Evolutionary conservation across 306 rosid genomes (phyloP), one percentile per base, ranked within the genome.

Genomic region (Prunus davidiana): DNA sequence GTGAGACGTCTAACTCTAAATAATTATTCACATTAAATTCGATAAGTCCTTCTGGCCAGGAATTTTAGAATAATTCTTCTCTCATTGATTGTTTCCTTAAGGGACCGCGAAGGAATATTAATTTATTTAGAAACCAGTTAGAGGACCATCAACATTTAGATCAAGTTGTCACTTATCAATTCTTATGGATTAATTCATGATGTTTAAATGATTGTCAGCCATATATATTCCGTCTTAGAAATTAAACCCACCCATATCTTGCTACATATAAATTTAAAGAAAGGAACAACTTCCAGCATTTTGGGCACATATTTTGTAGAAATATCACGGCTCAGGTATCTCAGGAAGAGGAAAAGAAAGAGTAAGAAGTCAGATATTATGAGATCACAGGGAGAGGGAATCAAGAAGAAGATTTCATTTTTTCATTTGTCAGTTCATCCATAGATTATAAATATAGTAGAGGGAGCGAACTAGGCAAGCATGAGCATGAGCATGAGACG

Each of bases 1-100:
- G 78, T 70, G 82, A 76, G 82, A 45, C 43, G 84, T 81, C 81
- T 34, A 43, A 46, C 69, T 79, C 71, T 45, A 60, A 73, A 78
- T 72, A 64, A 78, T 56, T 72, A 27, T 49, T 80, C 46, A 65
- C 76, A 73, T 72, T 73, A 69, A 78, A 49, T 78, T 80, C 63
- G 77, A 70, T 69, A 73, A 71, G 65, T 22, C 63, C 83, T 54
- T 75, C 51, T 73, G 41, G 50, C 64, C n/a, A 57, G 38, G 25
- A 69, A 7, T 63, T 51, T 57, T 24, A 51, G 77, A 82, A 72
- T 19, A 45, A 52, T 55, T 73, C 24, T 61, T 66, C 55, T n/a
- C 15, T 54, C n/a, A 51, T 71, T 50, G 45, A 28, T 30, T 19
- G 19, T 16, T 45, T 19, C 32, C 46, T 1, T 13, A 12, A 38